phyloP scores from a whole-genome alignment of 2,329 filamentous ascomycete species.

The Aspergillus sp. region DNA sequence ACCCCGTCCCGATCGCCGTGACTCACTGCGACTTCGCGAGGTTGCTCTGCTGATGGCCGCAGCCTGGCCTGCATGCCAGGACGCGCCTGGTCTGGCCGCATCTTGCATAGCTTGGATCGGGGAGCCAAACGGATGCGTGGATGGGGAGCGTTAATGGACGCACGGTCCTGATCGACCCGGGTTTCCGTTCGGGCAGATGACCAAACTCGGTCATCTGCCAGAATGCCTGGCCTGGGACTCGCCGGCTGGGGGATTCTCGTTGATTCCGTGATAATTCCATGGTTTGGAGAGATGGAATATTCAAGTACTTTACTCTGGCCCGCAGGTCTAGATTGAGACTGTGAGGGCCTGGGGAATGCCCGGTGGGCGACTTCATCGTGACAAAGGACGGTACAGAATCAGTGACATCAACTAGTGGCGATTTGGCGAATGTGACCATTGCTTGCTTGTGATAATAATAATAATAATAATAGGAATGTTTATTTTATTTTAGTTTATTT shows the following conservation, averaged over 20 bases:
- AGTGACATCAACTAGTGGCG: not conserved
- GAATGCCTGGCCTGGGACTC: not conserved
- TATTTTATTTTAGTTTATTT: not conserved
- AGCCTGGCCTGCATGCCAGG: not conserved
- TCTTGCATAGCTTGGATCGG: not conserved
- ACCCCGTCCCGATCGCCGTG: not conserved
- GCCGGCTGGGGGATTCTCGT: not conserved
- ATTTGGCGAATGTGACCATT: not conserved
- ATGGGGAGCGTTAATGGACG: not conserved
- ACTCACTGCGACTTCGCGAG: no score
- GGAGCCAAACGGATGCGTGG: not conserved
- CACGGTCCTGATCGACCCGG: slow-evolving; percentile 15
- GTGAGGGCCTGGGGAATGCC: no score
- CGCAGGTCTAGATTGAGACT: not conserved
- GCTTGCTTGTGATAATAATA: not conserved
- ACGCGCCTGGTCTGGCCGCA: not conserved
- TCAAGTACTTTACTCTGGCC: not conserved
- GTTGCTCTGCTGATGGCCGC: not conserved
- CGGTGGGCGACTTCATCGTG: no score
- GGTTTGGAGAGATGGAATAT: not conserved
- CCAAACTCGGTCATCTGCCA: slow-evolving; percentile 7
- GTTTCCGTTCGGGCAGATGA: slow-evolving; percentile 7
- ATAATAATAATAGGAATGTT: not conserved
- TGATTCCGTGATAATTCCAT: not conserved
- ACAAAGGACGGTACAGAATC: not conserved